Evolutionary conservation across 1,284 basidiomycete species (phyloP).

Genomic region (Chondrostereum purpureum): DNA sequence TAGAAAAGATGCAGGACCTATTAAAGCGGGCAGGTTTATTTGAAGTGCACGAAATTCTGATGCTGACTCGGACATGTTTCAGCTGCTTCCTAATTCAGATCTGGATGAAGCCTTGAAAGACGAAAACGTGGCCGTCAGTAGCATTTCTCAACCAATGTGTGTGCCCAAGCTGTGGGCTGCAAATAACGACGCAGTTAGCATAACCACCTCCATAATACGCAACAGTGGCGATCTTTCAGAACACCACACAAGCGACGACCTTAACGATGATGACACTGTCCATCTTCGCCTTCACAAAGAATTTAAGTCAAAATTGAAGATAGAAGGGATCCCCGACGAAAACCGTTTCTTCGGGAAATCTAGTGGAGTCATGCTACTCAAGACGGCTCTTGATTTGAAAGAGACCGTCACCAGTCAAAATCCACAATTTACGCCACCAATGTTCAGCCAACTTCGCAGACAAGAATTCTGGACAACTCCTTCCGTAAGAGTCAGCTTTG

Average conservation of each 20-base stretch:
- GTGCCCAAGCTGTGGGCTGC: no score
- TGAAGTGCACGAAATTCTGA: no score
- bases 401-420: slow-evolving; percentile 19
- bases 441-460: not conserved
- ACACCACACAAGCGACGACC: slow-evolving; percentile 12
- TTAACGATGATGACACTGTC: slow-evolving; percentile 30
- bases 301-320: no score
- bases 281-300: slow-evolving; percentile 31
- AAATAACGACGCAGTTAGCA: slow-evolving; percentile 25
- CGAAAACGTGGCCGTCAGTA: no score
- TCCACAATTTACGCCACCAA: no score
- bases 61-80: no score
- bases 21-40: no score
- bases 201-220: slow-evolving; percentile 27
- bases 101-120: no score
- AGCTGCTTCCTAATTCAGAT: no score
- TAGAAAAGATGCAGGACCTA: slow-evolving; percentile 71
- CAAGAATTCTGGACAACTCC: not conserved
- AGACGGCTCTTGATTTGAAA: slow-evolving; percentile 60
- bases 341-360: slow-evolving; percentile 68
- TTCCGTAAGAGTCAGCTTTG: not conserved
- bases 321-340: slow-evolving; percentile 26
- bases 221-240: slow-evolving; percentile 7
- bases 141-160: no score
- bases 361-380: slow-evolving; percentile 60